A percentile compares a stretch with the other conserved stretches of the same genome.
These are phyloP conservation scores for Cercospora janseana DNA, from an alignment of 2,329 filamentous ascomycete genomes.

Conservation along the genomic window DNA sequence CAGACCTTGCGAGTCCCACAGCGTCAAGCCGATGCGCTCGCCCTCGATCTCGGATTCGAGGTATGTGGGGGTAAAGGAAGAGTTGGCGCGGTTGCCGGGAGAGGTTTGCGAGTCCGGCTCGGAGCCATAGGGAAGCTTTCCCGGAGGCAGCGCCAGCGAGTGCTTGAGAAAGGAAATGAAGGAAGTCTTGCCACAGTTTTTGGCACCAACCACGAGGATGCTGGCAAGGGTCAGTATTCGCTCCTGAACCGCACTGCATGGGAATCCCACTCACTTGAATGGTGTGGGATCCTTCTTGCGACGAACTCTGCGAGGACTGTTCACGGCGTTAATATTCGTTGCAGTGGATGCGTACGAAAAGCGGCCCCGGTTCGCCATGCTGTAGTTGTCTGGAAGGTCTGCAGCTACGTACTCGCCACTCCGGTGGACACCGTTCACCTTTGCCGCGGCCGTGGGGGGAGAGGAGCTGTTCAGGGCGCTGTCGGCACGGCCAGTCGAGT, in stretches of 20 bases:
- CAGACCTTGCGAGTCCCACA: conserved; percentile 95
- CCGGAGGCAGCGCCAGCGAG: conserved; percentile 76
- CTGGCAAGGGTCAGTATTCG: conserved; percentile 47
- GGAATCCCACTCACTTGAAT: conserved; percentile 89
- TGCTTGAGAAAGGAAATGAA: conserved; percentile 94
- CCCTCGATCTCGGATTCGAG: conserved; percentile 92
- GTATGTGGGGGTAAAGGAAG: conserved; percentile 77
- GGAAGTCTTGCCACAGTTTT: conserved; percentile 88
- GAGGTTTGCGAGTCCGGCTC: conserved; percentile 20
- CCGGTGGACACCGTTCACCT: conserved; percentile 10
- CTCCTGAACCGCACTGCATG: not conserved
- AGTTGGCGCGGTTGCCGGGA: conserved; percentile 30
- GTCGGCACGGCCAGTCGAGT: conserved; percentile 30
- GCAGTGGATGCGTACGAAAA: conserved; percentile 96
- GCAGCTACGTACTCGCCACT: conserved; percentile 60
- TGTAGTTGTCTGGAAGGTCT: conserved; percentile 70
- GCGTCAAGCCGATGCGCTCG: conserved; percentile 84
- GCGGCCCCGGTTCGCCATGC: conserved; percentile 93
- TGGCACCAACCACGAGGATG: conserved; percentile 84
- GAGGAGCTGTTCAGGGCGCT: conserved; percentile 28
- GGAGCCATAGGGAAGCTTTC: conserved; percentile 59
- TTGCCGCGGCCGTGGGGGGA: conserved; percentile 19
- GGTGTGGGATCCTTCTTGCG: conserved; percentile 96
- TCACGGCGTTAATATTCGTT: conserved; percentile 76
- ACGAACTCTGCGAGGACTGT: conserved; percentile 86